These are phyloP conservation scores for Calcarisporium arbuscula DNA, from an alignment of 2,329 filamentous ascomycete genomes.

Conservation along the genomic window DNA sequence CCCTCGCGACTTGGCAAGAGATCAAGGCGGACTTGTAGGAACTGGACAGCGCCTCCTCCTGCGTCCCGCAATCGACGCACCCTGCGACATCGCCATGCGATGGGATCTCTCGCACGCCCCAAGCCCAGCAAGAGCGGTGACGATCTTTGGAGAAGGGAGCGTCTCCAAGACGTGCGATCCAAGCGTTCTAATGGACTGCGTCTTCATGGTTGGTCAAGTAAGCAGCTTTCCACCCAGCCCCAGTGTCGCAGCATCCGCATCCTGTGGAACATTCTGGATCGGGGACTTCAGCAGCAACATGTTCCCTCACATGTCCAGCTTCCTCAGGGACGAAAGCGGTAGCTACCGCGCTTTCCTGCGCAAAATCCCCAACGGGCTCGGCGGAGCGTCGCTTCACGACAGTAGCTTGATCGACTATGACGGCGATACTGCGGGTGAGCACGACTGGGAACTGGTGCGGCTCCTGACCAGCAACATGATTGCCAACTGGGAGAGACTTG, in stretches of 20 bases:
- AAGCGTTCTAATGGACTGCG: not conserved
- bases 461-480: constrained; percentile 1
- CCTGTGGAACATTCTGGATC: constrained; percentile 2
- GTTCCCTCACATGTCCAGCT: constrained; percentile 2
- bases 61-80: not conserved
- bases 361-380: constrained; percentile 1
- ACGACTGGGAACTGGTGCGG: constrained; percentile 3
- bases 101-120: constrained; percentile 1
- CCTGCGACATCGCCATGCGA: not conserved
- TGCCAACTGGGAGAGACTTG: constrained; percentile 2
- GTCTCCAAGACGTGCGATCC: not conserved
- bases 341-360: constrained; percentile 1
- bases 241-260: too few relatives aligned
- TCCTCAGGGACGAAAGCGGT: constrained; percentile 4
- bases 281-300: constrained; percentile 3
- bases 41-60: not conserved
- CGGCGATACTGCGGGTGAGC: not conserved
- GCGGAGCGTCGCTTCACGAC: not conserved
- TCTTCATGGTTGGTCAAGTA: constrained; percentile 1
- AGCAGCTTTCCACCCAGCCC: not conserved
- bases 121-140: not conserved
- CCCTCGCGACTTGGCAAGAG: not conserved
- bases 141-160: constrained; percentile 1
- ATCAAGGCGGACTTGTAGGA: not conserved
- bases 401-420: constrained; percentile 4